Base-by-base conservation (phyloP, 108 stramenopile species). In the Nitzschia sp. region DNA sequence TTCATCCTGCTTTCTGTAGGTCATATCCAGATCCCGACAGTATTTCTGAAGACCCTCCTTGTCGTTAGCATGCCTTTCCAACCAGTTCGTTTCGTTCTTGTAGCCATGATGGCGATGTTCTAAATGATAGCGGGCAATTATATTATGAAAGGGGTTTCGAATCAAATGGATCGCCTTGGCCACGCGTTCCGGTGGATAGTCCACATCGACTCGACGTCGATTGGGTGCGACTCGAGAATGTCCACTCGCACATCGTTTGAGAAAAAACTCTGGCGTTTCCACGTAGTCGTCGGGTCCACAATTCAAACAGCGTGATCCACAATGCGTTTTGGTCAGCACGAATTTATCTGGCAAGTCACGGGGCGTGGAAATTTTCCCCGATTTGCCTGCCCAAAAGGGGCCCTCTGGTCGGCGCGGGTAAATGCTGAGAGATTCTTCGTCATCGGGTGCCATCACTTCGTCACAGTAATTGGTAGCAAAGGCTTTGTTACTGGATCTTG, bases 291-390 rank as follows among this genome's bases (percentile, higher is more conserved):
- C 28, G 3, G 86, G 85, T 21, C 75, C 81, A 67, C 88, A 90
- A 36, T 75, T 46, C 11, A 75, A 46, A 58, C 87, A 90, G 5
- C 82, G 77, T 2, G 75, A 71, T 8, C 93, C 89, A 58, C 90
- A 91, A 68, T 94, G 93, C 5, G 90, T 94, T 58, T 94, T 94
- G 23, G 86, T 87, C 2, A 92, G 66, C 16, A 92, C 87, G 22
- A 71, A 88, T 6, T 76, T 60, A 29, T 74, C 61, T 16, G 80
- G 80, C 38, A 85, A 58, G 1, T 34, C 47, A 0, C 75, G 66
- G 4, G 72, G 73, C 8, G 75, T 76, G 15, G 45, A 23, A 9
- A 72, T 58, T 50, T 64, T 71, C 54, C 72, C 76, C 0, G 68
- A 62, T 47, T 58, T 58, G 6, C 74, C 82, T 3, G 68, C 61